Conservation (phyloP, 805 yeast genomes). For the Spathaspora hagerdaliae region DNA sequence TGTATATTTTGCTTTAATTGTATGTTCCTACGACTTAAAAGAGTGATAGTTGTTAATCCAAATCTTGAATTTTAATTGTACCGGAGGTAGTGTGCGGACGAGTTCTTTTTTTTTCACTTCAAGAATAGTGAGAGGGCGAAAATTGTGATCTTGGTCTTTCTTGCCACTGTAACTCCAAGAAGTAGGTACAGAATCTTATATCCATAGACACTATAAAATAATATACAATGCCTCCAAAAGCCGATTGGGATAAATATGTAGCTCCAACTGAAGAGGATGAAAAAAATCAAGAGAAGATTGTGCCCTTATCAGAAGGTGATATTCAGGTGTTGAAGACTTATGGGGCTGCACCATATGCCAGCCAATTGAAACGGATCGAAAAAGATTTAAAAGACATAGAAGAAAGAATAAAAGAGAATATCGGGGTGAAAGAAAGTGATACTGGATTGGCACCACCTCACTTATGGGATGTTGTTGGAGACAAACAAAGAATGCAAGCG, state of each 20-base stretch:
- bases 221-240: conserved; percentile 82
- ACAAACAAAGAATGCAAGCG: conserved; percentile 84
- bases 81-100: too few species aligned
- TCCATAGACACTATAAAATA: too few species aligned
- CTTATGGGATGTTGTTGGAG: conserved; percentile 97
- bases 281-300: conserved; percentile 64
- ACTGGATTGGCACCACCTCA: conserved; percentile 98
- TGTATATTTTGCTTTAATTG: too few species aligned
- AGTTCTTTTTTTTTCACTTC: too few species aligned
- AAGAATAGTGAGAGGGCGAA: too few species aligned
- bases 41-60: too few species aligned
- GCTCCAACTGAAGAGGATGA: conserved; percentile 76
- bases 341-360: conserved; percentile 95
- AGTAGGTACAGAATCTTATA: too few species aligned
- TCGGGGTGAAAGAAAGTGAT: conserved; percentile 92
- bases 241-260: conserved; percentile 96
- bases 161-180: too few species aligned
- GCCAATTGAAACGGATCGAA: conserved; percentile 74
- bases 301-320: conserved; percentile 92
- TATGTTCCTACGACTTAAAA: too few species aligned
- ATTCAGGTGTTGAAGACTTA: conserved; percentile 95
- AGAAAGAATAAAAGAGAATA: conserved; percentile 84
- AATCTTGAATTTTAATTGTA: too few species aligned
- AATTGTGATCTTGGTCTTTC: too few species aligned
- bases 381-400: conserved; percentile 84